phyloP scores from a whole-genome alignment of 768 basidiomycete species.

The Porpolomopsis calyptriformis region DNA sequence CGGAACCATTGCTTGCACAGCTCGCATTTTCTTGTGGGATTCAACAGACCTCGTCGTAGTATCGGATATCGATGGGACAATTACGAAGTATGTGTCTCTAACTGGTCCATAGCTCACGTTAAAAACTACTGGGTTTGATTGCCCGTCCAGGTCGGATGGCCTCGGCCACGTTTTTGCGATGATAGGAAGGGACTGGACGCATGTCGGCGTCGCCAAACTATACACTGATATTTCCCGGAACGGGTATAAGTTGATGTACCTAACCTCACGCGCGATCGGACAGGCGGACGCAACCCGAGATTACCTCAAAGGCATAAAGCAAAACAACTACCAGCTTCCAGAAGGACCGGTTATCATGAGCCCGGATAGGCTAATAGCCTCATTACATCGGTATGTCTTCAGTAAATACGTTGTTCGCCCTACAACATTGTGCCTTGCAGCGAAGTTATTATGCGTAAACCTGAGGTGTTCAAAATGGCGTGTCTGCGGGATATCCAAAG shows the following conservation, averaged over 20 bases:
- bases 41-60: conserved; percentile 83
- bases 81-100: conserved; percentile 50
- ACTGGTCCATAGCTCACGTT: no score
- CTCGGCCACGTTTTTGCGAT: conserved; percentile 94
- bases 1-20: conserved; percentile 74
- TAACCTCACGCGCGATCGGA: no score
- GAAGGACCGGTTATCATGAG: no score
- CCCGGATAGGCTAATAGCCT: conserved; percentile 89
- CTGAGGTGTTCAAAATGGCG: conserved; percentile 99
- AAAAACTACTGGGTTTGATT: no score
- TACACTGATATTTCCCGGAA: conserved; percentile 93
- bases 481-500: conserved; percentile 91
- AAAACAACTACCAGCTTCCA: conserved; percentile 93
- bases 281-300: conserved; percentile 95
- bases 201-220: conserved; percentile 90
- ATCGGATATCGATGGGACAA: conserved; percentile 97
- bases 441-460: conserved; percentile 98
- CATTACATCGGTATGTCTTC: conserved; percentile 70
- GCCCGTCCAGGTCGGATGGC: conserved; percentile 96
- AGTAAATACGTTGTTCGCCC: no score
- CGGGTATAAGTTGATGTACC: conserved; percentile 95
- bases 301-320: conserved; percentile 90
- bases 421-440: no score
- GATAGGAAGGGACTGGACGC: conserved; percentile 98
- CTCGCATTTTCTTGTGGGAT: conserved; percentile 94